phyloP scores from a whole-genome alignment of 1,139 yeast species.

The Meyerozyma athensensis region DNA sequence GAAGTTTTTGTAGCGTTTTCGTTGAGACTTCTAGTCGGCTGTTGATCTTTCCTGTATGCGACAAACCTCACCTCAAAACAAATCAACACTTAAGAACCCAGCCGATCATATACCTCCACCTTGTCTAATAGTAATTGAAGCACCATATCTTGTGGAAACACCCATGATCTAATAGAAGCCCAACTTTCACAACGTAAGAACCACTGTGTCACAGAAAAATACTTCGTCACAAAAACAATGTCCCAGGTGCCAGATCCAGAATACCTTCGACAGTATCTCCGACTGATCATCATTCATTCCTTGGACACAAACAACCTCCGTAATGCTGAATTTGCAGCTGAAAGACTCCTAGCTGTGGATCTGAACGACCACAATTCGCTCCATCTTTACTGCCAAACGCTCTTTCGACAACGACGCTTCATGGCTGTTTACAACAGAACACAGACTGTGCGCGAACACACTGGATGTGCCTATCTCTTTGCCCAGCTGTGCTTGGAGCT shows the following conservation, averaged over 20 bases:
- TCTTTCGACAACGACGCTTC: slow-evolving; percentile 50
- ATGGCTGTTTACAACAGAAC: slow-evolving; percentile 55
- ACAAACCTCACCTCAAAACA: no score
- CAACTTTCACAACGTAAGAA: not conserved
- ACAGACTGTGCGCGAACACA: slow-evolving; percentile 31
- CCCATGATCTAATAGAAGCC: no score
- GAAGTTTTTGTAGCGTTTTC: no score
- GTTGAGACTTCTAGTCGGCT: no score
- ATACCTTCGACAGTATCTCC: slow-evolving; percentile 38
- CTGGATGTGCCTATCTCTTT: slow-evolving; percentile 69
- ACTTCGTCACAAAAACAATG: not conserved
- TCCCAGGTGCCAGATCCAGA: slow-evolving; percentile 18
- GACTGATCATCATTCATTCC: slow-evolving; percentile 60
- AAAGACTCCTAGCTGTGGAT: slow-evolving; percentile 60
- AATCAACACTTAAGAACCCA: no score
- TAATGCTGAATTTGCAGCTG: slow-evolving; percentile 81
- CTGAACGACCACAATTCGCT: slow-evolving; percentile 48
- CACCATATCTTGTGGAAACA: no score
- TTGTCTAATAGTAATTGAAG: no score
- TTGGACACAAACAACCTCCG: slow-evolving; percentile 64
- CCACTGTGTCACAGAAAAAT: no score
- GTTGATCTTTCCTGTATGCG: no score
- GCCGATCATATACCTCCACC: no score
- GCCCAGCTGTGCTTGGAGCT: slow-evolving; percentile 61
- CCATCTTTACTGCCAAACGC: slow-evolving; percentile 61